Base-by-base conservation (phyloP, 2,329 filamentous ascomycete genomes). In the Ophiostoma piceae region DNA sequence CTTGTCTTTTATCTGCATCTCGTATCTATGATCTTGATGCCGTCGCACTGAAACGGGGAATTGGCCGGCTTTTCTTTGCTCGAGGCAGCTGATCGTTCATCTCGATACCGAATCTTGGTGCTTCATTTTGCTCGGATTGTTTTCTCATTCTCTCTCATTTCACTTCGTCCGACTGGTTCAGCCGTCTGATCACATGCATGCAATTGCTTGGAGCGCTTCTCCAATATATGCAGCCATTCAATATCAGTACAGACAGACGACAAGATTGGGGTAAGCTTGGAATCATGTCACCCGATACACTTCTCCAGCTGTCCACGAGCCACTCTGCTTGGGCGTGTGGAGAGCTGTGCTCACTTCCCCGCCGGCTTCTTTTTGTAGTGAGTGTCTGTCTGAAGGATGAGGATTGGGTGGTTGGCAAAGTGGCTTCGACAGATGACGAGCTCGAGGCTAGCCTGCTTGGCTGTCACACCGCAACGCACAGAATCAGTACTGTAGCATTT, bases 191-290 rank as follows among this genome's bases (percentile, higher is more conserved):
- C 51, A 57, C 51, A 57, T 57, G 51, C 51, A 57, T 57, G 51
- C 22, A 57, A 57, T 12, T 57, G 9, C 51, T 57, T 26, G 51
- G 51, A 26, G 51, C 14, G 22, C 22, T 22, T 57, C 43, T 47
- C 43, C 43, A 47, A 47, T 47, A 47, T 35, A 35, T 41, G 39
- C 39, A 41, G 11, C 37, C 37, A 39, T 4, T 43, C 43, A 47
- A 47, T 47, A 47, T 19, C 16, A 47, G 7, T n/a, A 1, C 7
- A 14, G 16, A 47, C 37, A 39, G 37, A 39, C 37, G 1, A 12
- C 39, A n/a, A 47, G 57, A 62, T 62, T 62, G 57, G 57, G 22
- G 57, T 62, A 26, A 62, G 57, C 57, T 62, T 62, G 26, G 57
- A 62, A 14, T 5, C 57, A 62, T 62, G 57, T 62, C 57, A 57